Percentiles rank a stretch among this genome's conserved stretches.
Conservation (phyloP, 2,329 filamentous ascomycete genomes). For the Epichloe uncinata region DNA sequence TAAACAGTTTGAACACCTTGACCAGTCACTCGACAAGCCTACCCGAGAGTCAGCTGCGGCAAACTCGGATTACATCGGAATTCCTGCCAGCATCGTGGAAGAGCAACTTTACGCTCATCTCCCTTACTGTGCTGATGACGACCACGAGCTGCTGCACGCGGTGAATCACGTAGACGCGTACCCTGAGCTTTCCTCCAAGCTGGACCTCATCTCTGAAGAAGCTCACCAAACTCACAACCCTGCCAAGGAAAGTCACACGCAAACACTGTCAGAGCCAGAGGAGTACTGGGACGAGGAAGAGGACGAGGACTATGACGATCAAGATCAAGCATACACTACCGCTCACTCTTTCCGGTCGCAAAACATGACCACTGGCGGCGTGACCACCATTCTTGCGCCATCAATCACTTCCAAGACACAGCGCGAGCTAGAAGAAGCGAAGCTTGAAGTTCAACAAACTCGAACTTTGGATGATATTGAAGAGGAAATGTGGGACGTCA, state of each 20-base stretch:
- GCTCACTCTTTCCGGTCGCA: slow-evolving; percentile 64
- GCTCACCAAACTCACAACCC: slow-evolving; percentile 11
- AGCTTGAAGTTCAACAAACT: slow-evolving; percentile 53
- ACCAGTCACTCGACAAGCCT: slow-evolving; percentile 5
- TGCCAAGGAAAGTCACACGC: slow-evolving; percentile 13
- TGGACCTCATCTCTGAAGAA: slow-evolving; percentile 20
- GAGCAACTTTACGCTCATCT: slow-evolving; percentile 10
- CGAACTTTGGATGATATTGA: slow-evolving; percentile 63
- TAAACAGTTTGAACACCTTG: slow-evolving; percentile 22
- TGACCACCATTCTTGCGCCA: slow-evolving; percentile 54
- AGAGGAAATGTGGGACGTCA: slow-evolving; percentile 85
- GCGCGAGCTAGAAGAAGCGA: slow-evolving; percentile 57
- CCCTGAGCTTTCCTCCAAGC: slow-evolving; percentile 13
- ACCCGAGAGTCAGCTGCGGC: not conserved
- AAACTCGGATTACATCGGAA: slow-evolving; percentile 6
- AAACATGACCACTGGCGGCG: slow-evolving; percentile 38
- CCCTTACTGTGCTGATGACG: slow-evolving; percentile 15
- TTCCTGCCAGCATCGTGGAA: slow-evolving; percentile 6
- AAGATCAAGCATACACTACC: slow-evolving; percentile 58
- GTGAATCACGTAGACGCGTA: slow-evolving; percentile 13
- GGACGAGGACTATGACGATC: slow-evolving; percentile 51
- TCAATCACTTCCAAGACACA: slow-evolving; percentile 54
- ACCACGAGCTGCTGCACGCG: slow-evolving; percentile 10
- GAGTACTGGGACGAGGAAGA: slow-evolving; percentile 73
- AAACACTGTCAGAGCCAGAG: slow-evolving; percentile 33